phyloP scores from a whole-genome alignment of 169 alveolate species.

The Cryptosporidium canis region DNA sequence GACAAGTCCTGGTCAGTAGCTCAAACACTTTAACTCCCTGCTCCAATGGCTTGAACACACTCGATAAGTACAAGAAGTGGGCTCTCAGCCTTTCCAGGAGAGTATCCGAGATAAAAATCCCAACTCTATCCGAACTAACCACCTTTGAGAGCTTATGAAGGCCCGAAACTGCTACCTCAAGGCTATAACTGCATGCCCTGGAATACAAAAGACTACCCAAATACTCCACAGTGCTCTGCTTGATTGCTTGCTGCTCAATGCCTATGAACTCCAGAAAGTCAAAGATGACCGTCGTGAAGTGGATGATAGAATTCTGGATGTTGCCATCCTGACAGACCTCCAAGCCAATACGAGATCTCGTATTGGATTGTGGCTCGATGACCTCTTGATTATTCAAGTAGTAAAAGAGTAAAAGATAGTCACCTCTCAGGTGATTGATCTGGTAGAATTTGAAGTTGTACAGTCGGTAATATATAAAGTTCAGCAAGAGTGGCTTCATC shows the following conservation, averaged over 20 bases:
- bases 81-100: too few relatives aligned
- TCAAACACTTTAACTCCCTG: background rate
- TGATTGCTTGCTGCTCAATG: background rate
- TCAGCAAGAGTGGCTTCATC: slow-evolving; percentile 69
- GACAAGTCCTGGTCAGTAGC: slow-evolving; percentile 4
- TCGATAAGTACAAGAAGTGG: too few relatives aligned
- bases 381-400: slow-evolving; percentile 70
- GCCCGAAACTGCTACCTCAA: too few relatives aligned
- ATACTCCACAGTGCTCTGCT: background rate
- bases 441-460: slow-evolving; percentile 11
- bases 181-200: too few relatives aligned
- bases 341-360: too few relatives aligned
- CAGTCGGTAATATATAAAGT: slow-evolving; percentile 65
- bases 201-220: background rate
- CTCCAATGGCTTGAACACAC: too few relatives aligned
- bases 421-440: slow-evolving; percentile 39
- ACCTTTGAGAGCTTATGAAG: too few relatives aligned
- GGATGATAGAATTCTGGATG: background rate
- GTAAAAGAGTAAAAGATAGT: slow-evolving; percentile 40
- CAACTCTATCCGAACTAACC: too few relatives aligned
- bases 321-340: background rate
- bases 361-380: background rate
- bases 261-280: background rate
- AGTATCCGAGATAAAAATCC: too few relatives aligned
- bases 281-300: background rate